These are phyloP conservation scores for Yamadazyma sp. DNA, from an alignment of 805 yeast genomes.

Conservation along the genomic window DNA sequence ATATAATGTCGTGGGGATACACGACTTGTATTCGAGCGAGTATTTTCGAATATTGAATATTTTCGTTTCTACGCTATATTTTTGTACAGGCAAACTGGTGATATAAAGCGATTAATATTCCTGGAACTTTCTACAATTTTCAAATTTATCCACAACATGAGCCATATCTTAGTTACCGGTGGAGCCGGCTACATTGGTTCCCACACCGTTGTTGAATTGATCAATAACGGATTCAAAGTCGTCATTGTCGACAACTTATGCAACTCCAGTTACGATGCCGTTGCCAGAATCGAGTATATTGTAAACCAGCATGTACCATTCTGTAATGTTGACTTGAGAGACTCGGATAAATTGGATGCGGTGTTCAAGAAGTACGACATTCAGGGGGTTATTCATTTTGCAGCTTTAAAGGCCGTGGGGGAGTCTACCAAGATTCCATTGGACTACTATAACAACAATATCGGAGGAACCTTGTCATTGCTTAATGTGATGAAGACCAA, in stretches of 20 bases:
- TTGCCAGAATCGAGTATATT: constrained; percentile 59
- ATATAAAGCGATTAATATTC: constrained; percentile 6
- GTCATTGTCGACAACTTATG: constrained; percentile 70
- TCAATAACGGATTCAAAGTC: constrained; percentile 62
- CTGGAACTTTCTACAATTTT: constrained; percentile 15
- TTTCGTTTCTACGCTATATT: too few species aligned
- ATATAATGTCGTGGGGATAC: too few species aligned
- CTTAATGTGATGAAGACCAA: constrained; percentile 51
- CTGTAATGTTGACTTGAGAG: constrained; percentile 54
- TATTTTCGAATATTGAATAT: too few species aligned
- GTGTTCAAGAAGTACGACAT: constrained; percentile 53
- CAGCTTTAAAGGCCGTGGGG: constrained; percentile 82
- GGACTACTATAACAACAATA: constrained; percentile 66
- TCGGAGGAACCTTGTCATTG: constrained; percentile 61
- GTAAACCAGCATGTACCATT: constrained; percentile 53
- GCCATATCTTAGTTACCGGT: constrained; percentile 66
- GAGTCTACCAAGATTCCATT: constrained; percentile 71
- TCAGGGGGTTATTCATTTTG: constrained; percentile 70
- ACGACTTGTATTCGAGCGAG: too few species aligned
- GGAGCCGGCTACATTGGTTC: constrained; percentile 89
- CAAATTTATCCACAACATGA: constrained; percentile 11
- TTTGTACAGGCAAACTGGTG: not conserved
- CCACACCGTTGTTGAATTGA: constrained; percentile 67
- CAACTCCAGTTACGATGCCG: constrained; percentile 67
- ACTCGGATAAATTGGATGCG: constrained; percentile 44